Percentiles rank a stretch among this genome's conserved stretches.
phyloP scores from a whole-genome alignment of 2,329 filamentous ascomycete species.

The Bipolaris zeicola region DNA sequence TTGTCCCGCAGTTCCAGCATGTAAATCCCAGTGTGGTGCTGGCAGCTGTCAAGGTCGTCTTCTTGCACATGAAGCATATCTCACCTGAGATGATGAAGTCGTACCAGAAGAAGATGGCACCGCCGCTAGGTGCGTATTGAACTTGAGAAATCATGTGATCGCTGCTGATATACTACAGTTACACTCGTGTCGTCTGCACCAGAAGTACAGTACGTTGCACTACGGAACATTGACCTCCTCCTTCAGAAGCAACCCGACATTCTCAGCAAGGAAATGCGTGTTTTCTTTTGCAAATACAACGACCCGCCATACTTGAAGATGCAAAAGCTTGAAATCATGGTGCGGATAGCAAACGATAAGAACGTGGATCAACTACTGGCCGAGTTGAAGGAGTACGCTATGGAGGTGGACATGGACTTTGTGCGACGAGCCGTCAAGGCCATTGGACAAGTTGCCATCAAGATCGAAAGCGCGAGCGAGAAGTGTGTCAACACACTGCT shows the following conservation, averaged over 20 bases:
- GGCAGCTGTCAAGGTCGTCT: slow-evolving; percentile 97
- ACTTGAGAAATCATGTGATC: background rate
- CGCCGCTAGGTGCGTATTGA: slow-evolving; percentile 74
- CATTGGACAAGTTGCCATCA: slow-evolving; percentile 97
- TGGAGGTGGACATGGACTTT: slow-evolving; percentile 99
- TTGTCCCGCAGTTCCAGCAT: slow-evolving; percentile 96
- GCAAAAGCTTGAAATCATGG: slow-evolving; percentile 98
- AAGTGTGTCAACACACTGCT: slow-evolving; percentile 93
- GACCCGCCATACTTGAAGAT: slow-evolving; percentile 97
- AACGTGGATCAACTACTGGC: slow-evolving; percentile 95
- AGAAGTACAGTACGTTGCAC: slow-evolving; percentile 96
- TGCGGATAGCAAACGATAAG: slow-evolving; percentile 95
- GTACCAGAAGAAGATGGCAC: slow-evolving; percentile 98
- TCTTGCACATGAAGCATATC: slow-evolving; percentile 90
- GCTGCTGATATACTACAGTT: slow-evolving; percentile 61
- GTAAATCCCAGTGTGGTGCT: slow-evolving; percentile 96
- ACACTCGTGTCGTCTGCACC: slow-evolving; percentile 94
- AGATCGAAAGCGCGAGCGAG: slow-evolving; percentile 93
- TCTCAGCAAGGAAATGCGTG: slow-evolving; percentile 92
- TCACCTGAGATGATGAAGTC: slow-evolving; percentile 78
- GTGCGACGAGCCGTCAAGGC: slow-evolving; percentile 92
- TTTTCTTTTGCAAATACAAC: slow-evolving; percentile 99
- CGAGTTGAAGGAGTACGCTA: slow-evolving; percentile 94
- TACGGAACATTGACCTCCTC: slow-evolving; percentile 94
- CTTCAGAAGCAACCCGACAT: slow-evolving; percentile 97